These are phyloP conservation scores for Coprinopsis cinerea DNA, from an alignment of 768 basidiomycete genomes.

Conservation along the genomic window DNA sequence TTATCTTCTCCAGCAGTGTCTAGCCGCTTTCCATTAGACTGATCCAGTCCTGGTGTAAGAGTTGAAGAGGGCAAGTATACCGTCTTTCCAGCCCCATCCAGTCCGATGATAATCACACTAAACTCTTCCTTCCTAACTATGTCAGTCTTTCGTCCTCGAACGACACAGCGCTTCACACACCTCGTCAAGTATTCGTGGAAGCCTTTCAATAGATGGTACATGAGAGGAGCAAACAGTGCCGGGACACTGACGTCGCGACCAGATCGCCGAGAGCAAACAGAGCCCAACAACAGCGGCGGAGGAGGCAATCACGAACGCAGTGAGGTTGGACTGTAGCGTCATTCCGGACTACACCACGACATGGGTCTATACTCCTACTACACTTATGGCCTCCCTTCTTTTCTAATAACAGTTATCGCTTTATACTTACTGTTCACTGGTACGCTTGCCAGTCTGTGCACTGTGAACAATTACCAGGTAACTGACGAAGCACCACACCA, in stretches of 20 bases:
- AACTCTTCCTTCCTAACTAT: constrained; percentile 74
- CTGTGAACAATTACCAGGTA: too few species aligned
- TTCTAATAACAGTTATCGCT: constrained; percentile 58
- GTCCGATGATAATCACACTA: constrained; percentile 90
- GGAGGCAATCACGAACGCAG: not conserved
- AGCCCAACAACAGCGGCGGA: constrained; percentile 1
- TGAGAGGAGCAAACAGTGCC: constrained; percentile 25
- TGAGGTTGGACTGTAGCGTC: not conserved
- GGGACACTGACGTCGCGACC: not conserved
- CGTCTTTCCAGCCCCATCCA: constrained; percentile 91
- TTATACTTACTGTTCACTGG: constrained; percentile 91
- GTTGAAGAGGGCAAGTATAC: constrained; percentile 29
- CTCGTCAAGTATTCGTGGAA: constrained; percentile 87
- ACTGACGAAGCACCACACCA: constrained; percentile 21
- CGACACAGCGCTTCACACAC: constrained; percentile 26
- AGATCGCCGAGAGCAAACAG: constrained; percentile 7
- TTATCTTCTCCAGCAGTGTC: constrained; percentile 91
- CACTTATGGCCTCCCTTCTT: constrained; percentile 62
- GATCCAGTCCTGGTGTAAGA: not conserved
- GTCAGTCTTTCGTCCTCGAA: not conserved
- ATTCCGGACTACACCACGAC: constrained; percentile 1
- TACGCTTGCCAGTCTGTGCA: constrained; percentile 25
- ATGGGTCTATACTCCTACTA: constrained; percentile 58
- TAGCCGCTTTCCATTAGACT: constrained; percentile 24
- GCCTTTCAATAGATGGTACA: constrained; percentile 95